A percentile compares a stretch with the other conserved stretches of the same genome.
These are phyloP conservation scores for Chamaecrista fasciculata DNA, from an alignment of 306 rosid species.

Conservation along the genomic window DNA sequence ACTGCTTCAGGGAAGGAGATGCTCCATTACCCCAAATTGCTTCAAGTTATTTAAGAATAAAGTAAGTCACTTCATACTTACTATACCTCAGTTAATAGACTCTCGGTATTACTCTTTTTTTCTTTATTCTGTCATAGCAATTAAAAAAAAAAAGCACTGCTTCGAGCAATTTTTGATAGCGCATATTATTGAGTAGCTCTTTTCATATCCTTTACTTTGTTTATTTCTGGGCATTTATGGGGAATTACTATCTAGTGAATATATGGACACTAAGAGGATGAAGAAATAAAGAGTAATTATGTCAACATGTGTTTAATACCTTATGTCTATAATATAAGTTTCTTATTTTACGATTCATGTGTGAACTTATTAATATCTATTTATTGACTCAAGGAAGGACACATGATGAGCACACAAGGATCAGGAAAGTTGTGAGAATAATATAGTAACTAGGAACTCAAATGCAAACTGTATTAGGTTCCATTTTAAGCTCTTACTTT, in stretches of 20 bases:
- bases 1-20: conserved; percentile 70
- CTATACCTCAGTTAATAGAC: neutral
- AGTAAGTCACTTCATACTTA: conserved; percentile 51
- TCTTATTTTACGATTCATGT: neutral
- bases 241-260: neutral
- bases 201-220: conserved; percentile 7
- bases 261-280: neutral
- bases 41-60: conserved; percentile 67
- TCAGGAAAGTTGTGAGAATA: neutral
- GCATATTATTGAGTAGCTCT: neutral
- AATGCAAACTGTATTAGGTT: neutral
- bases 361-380: neutral
- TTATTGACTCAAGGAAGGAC: neutral
- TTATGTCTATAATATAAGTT: neutral
- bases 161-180: conserved; percentile 15
- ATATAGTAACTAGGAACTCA: neutral
- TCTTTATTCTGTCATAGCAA: conserved; percentile 18
- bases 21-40: conserved; percentile 72
- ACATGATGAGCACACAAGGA: neutral
- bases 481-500: conserved; percentile 2
- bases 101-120: conserved; percentile 8
- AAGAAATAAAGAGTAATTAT: neutral
- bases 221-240: neutral
- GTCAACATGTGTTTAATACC: neutral
- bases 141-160: neutral